phyloP scores from a whole-genome alignment of 108 stramenopile species.

The Cyclostephanos tholiformis region DNA sequence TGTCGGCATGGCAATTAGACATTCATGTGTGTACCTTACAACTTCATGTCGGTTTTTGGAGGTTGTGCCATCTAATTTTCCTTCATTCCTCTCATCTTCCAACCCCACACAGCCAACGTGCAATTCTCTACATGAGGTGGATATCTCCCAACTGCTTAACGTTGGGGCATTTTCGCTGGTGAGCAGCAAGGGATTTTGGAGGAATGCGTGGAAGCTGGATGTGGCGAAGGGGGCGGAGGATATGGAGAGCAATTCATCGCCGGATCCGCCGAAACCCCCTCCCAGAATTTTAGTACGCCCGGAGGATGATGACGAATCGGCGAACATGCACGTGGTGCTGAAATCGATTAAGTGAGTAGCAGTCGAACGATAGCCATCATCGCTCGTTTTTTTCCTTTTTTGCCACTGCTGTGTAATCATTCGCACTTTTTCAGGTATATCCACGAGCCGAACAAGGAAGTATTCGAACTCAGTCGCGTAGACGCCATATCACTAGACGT shows the following conservation, averaged over 20 bases:
- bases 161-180: conserved; percentile 37
- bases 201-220: conserved; percentile 56
- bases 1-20: conserved; percentile 7
- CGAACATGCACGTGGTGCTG: conserved; percentile 31
- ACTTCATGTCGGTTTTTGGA: neutral
- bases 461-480: conserved; percentile 77
- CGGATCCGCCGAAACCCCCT: neutral
- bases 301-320: conserved; percentile 1
- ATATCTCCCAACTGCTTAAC: conserved; percentile 15
- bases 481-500: conserved; percentile 87
- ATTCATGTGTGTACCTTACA: conserved; percentile 5
- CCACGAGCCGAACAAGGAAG: conserved; percentile 60
- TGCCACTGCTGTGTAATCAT: no score
- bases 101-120: conserved; percentile 37
- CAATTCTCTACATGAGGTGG: conserved; percentile 50
- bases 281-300: neutral
- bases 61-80: neutral
- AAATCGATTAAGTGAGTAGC: conserved; percentile 49
- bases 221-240: conserved; percentile 9
- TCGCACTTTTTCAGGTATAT: conserved; percentile 16
- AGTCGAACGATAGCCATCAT: neutral
- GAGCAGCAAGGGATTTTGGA: conserved; percentile 56
- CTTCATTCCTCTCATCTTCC: neutral
- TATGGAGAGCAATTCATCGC: neutral
- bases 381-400: neutral